Base-by-base conservation (phyloP, 139 green algal species). In the Haematococcus lacustris region DNA sequence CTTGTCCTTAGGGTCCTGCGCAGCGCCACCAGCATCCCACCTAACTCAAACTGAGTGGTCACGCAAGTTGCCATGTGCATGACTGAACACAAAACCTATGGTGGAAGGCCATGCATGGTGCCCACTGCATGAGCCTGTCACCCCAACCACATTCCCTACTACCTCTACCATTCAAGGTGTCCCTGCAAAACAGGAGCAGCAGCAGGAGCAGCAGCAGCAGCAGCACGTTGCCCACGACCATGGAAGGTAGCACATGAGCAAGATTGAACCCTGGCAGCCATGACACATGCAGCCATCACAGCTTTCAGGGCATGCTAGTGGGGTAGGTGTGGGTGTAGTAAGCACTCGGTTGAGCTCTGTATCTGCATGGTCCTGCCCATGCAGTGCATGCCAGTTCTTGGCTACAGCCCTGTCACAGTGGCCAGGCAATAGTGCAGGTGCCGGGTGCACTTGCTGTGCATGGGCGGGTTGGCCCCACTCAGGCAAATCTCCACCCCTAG, bases 1-100 rank as follows among this genome's bases (percentile, higher is more conserved):
- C 73, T 85, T 87, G 83, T 96, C 66, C 3, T 77, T 81, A 25
- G 90, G 88, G 67, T 95, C 76, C 77, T 91, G 82, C 47, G 69
- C 30, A 33, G 69, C 13, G 25, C 2, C n/a, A 30, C 26, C 41
- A 51, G 43, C 3, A 72, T 23, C 17, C 13, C 30, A 41, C 61
- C 61, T 3, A 7, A 17, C 30, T 35, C 7, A 9, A 30, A 26
- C 32, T 40, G 32, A 17, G 7, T 9, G 9, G 6, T 43, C 7
- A 6, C 25, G 4, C 61, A 41, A 25, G 5, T 17, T 39, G 33
- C 13, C 33, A 41, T 39, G 33, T 25, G 4, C 5, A 43, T 39
- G 30, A 17, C 4, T 9, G 30, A 40, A 68, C 5, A 5, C 7
- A 40, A 26, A 43, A 41, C 9, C 43, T 53, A 9, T 17, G 9